phyloP scores from a whole-genome alignment of 768 basidiomycete genomes.

The Leccinellum rugosiceps region DNA sequence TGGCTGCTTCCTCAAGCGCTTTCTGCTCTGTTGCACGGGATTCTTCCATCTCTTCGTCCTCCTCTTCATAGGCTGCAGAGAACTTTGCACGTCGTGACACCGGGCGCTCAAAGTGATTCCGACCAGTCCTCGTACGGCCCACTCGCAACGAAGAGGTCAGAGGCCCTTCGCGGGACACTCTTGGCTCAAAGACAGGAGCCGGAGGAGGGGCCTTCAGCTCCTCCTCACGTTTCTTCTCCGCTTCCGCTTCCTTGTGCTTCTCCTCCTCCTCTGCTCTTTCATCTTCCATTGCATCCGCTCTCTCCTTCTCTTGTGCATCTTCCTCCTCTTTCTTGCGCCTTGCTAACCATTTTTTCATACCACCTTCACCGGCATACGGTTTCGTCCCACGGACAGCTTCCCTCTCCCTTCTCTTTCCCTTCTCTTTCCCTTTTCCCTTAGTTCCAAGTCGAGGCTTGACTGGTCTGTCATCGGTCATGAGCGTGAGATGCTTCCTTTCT shows the following conservation, averaged over 20 bases:
- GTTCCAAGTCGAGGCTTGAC: constrained; percentile 48
- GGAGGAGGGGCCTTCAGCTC: constrained; percentile 15
- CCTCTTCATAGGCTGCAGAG: constrained; percentile 60
- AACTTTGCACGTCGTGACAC: constrained; percentile 50
- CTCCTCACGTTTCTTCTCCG: constrained; percentile 15
- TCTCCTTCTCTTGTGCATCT: constrained; percentile 39
- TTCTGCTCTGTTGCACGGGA: constrained; percentile 43
- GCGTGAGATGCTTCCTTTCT: constrained; percentile 38
- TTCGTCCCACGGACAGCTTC: constrained; percentile 53
- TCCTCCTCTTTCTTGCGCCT: constrained; percentile 57
- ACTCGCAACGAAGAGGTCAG: constrained; percentile 57
- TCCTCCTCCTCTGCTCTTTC: constrained; percentile 31
- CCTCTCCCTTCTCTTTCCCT: constrained; percentile 35
- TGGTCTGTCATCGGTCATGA: constrained; percentile 61
- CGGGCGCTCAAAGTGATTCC: constrained; percentile 62
- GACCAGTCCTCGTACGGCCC: constrained; percentile 53
- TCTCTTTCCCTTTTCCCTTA: constrained; percentile 35
- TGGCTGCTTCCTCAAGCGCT: constrained; percentile 52
- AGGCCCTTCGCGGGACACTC: constrained; percentile 17
- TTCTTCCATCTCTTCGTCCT: constrained; percentile 42
- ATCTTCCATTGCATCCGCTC: constrained; percentile 33
- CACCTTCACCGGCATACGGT: constrained; percentile 76
- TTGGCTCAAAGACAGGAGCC: constrained; percentile 21
- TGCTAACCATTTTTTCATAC: constrained; percentile 73
- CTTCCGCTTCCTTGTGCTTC: constrained; percentile 18